Conservation (phyloP, 768 basidiomycete species). For the Naganishia antarctica region DNA sequence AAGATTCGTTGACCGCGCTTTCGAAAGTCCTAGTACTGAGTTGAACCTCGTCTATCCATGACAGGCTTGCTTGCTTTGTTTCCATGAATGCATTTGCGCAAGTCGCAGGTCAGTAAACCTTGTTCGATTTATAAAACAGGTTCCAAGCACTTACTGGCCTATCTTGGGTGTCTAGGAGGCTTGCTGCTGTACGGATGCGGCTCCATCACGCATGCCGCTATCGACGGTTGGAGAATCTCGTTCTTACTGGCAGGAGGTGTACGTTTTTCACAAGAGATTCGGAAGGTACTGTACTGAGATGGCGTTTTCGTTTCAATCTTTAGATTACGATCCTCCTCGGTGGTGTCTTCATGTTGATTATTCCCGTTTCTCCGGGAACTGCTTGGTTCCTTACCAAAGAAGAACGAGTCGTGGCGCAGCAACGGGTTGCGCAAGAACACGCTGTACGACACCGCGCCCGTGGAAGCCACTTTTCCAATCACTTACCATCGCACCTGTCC, state of each 20-base stretch:
- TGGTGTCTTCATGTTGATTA: constrained; percentile 28
- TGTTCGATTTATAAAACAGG: too few species aligned
- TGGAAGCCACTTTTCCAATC: neutral
- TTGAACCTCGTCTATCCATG: too few species aligned
- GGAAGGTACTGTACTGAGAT: neutral
- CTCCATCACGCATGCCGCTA: constrained; percentile 19
- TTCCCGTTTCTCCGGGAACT: constrained; percentile 27
- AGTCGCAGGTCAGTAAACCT: constrained; percentile 10
- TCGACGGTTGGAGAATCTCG: constrained; percentile 33
- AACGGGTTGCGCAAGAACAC: constrained; percentile 35
- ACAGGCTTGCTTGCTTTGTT: constrained; percentile 31
- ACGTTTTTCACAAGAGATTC: neutral
- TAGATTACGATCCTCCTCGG: constrained; percentile 32
- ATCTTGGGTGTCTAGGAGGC: constrained; percentile 23
- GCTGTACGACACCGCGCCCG: constrained; percentile 8
- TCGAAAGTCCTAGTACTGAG: too few species aligned
- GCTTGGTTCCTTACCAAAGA: constrained; percentile 35
- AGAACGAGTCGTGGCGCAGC: constrained; percentile 31
- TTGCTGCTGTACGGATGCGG: constrained; percentile 31
- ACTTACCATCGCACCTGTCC: too few species aligned
- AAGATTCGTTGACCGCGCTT: too few species aligned
- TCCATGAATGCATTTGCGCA: constrained; percentile 33
- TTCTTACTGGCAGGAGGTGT: constrained; percentile 30
- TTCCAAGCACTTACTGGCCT: too few species aligned
- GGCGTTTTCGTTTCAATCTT: neutral